Evolutionary conservation across 495 filamentous ascomycete species (phyloP).

Genomic region (Neurospora intermedia): DNA sequence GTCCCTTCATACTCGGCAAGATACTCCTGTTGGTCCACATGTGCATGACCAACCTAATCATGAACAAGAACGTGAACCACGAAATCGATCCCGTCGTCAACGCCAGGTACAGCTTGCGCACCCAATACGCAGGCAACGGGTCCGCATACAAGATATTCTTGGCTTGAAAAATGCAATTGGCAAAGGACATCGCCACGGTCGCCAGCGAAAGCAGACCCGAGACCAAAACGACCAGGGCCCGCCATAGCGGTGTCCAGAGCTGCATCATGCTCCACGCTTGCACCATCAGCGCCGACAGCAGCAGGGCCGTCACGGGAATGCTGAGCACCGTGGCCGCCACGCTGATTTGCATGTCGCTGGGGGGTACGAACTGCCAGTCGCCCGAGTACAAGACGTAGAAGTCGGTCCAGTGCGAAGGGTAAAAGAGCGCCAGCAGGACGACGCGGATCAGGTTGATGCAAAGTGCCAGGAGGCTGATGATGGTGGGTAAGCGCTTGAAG

Average conservation of each 20-base stretch:
- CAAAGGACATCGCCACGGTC: conserved; percentile 50
- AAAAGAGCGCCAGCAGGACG: conserved; percentile 48
- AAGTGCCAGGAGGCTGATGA: conserved; percentile 19
- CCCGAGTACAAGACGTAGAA: conserved; percentile 47
- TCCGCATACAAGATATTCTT: conserved; percentile 33
- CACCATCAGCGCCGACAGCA: conserved; percentile 58
- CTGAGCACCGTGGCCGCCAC: conserved; percentile 43
- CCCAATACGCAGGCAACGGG: conserved; percentile 20
- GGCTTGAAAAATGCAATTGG: conserved; percentile 45
- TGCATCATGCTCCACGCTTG: conserved; percentile 58
- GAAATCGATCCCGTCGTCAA: conserved; percentile 55
- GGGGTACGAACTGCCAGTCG: conserved; percentile 45
- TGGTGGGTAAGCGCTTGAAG: conserved; percentile 9
- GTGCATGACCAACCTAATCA: conserved; percentile 51
- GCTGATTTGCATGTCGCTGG: conserved; percentile 37
- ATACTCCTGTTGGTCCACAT: conserved; percentile 21
- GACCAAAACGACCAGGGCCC: conserved; percentile 31
- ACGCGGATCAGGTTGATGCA: conserved; percentile 49
- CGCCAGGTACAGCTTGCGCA: conserved; percentile 44
- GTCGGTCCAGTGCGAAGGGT: conserved; percentile 44
- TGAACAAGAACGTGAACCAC: conserved; percentile 67
- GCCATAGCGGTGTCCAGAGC: conserved; percentile 30
- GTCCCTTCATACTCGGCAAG: conserved; percentile 16
- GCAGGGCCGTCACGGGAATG: conserved; percentile 47
- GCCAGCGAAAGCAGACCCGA: conserved; percentile 44